Base-by-base conservation (phyloP, 2,329 filamentous ascomycete species). In the Alternaria burnsii region DNA sequence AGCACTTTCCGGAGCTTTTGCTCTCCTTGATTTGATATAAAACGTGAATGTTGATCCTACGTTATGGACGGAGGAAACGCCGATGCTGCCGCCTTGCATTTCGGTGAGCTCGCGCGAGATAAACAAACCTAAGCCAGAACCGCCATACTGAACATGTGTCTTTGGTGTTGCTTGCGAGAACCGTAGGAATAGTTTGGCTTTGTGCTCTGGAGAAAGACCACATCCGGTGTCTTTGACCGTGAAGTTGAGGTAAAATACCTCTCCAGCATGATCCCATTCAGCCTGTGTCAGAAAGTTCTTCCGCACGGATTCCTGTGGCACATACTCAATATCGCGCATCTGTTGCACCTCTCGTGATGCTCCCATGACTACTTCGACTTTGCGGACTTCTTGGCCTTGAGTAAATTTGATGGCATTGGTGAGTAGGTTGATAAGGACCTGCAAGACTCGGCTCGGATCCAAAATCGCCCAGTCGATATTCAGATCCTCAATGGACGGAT, bases 351-450 rank as follows among this genome's bases (percentile, higher is more conserved):
- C 38, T n/a, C 38, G 47, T 47, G 59, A 52, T 59, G 55, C 48
- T 46, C 66, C 36, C 50, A 36, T 56, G 18, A 40, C 55, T 4
- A 57, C 58, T 48, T 41, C 53, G 47, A 43, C 65, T 32, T 47
- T 56, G 46, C 52, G 60, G 14, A 28, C n/a, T 1, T 51, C 52
- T 20, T 52, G 57, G 10, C 24, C 50, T 41, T 66, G 65, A 3
- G 73, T 75, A 22, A 76, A 76, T 28, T 76, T 76, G n/a, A 76
- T 71, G 12, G 74, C 72, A 34, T 76, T 76, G 3, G 73, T 73
- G 4, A 76, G 44, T 7, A 76, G 61, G 38, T 76, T 76, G 24
- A 76, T 71, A 2, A 75, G 60, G 5, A 76, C 60, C 44, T 73
- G 63, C n/a, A 66, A 36, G 11, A 71, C 56, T 7, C 68, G 58